These are phyloP conservation scores for Aureobasidium mangrovei DNA, from an alignment of 2,329 filamentous ascomycete genomes.

Conservation along the genomic window DNA sequence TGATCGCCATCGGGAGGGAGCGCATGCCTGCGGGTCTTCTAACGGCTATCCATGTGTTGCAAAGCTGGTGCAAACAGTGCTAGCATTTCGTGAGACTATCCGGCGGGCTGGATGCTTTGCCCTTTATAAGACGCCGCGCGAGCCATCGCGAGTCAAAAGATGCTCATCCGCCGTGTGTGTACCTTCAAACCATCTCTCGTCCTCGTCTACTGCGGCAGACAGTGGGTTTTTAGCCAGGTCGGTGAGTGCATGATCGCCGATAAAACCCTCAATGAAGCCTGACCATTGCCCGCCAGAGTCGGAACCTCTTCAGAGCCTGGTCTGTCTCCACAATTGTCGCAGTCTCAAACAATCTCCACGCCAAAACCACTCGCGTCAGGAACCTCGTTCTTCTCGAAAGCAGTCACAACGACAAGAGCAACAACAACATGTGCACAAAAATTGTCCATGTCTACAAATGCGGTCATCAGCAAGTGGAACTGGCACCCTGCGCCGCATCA, in stretches of 20 bases:
- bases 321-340: conserved; percentile 4
- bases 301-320: not conserved
- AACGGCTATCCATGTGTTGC: conserved; percentile 15
- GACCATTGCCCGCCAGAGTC: not conserved
- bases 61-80: conserved; percentile 15
- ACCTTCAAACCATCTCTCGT: not conserved
- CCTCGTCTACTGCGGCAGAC: conserved; percentile 3
- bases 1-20: conserved; percentile 13
- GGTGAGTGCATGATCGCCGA: conserved; percentile 5
- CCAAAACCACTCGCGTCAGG: not conserved
- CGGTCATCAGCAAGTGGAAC: conserved; percentile 36
- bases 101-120: conserved; percentile 7
- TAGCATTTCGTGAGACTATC: conserved; percentile 13
- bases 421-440: conserved; percentile 36
- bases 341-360: conserved; percentile 5
- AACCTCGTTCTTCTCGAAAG: not conserved
- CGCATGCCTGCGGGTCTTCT: conserved; percentile 13
- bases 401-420: not conserved
- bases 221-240: conserved; percentile 5
- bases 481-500: conserved; percentile 39
- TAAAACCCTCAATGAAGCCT: not conserved
- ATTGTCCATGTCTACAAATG: conserved; percentile 41
- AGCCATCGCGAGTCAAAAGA: conserved; percentile 8
- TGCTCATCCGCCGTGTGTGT: conserved; percentile 6
- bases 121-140: conserved; percentile 11